Evolutionary conservation across 495 filamentous ascomycete species (phyloP).

Genomic region (Lepraria neglecta): DNA sequence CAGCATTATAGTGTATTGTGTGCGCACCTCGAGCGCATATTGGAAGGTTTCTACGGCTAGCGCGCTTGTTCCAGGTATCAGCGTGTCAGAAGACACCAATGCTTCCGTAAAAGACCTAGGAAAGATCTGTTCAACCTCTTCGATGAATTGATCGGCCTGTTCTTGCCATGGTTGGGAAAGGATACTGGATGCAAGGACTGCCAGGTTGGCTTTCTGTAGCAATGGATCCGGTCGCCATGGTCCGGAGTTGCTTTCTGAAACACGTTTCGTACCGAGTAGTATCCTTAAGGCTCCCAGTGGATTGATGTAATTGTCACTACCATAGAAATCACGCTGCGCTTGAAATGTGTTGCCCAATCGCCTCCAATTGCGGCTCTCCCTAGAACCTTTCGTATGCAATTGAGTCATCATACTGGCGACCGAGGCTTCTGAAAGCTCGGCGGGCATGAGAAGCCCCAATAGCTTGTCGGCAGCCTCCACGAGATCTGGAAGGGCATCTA

Average conservation of each 20-base stretch:
- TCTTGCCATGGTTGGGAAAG: constrained; percentile 23
- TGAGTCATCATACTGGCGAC: constrained; percentile 27
- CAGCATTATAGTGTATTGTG: constrained; percentile 33
- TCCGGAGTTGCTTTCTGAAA: constrained; percentile 22
- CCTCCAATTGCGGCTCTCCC: constrained; percentile 27
- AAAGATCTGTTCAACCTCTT: constrained; percentile 33
- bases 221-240: constrained; percentile 34
- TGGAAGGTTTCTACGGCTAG: constrained; percentile 33
- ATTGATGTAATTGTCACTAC: constrained; percentile 31
- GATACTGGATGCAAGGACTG: constrained; percentile 32
- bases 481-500: constrained; percentile 34
- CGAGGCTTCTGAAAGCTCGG: constrained; percentile 22
- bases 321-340: constrained; percentile 27
- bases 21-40: constrained; percentile 38
- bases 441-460: constrained; percentile 32
- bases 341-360: constrained; percentile 27
- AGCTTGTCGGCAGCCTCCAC: constrained; percentile 28
- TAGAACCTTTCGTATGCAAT: constrained; percentile 32
- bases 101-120: constrained; percentile 30
- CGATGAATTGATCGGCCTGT: constrained; percentile 19
- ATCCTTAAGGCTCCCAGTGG: constrained; percentile 24
- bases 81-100: constrained; percentile 15
- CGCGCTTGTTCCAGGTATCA: constrained; percentile 27
- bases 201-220: constrained; percentile 40
- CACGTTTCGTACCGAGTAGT: constrained; percentile 24